Percentiles rank a stretch among this genome's conserved stretches.
Evolutionary conservation across 495 filamentous ascomycete species (phyloP).

Genomic region (Xylaria bambusicola): DNA sequence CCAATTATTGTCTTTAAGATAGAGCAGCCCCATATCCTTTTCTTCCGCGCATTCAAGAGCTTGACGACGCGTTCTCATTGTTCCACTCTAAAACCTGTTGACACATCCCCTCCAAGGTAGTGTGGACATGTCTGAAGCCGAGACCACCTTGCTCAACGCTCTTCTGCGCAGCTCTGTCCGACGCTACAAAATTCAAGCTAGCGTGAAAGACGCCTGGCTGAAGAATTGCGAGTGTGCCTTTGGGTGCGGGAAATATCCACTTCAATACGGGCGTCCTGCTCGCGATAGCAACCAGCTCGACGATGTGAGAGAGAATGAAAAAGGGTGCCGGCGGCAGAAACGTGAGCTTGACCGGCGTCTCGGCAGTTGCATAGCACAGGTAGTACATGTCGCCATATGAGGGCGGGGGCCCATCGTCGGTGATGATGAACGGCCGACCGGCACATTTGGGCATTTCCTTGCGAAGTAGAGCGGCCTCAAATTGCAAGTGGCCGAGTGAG

Average conservation of each 20-base stretch:
- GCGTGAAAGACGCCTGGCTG: constrained; percentile 55
- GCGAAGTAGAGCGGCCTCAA: constrained; percentile 53
- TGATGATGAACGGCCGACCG: constrained; percentile 45
- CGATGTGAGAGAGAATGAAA: constrained; percentile 47
- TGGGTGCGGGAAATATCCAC: constrained; percentile 40
- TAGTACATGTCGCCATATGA: constrained; percentile 37
- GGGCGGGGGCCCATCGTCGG: constrained; percentile 39
- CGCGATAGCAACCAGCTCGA: constrained; percentile 43
- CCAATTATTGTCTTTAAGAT: neutral
- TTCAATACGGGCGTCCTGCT: constrained; percentile 42
- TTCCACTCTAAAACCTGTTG: constrained; percentile 56
- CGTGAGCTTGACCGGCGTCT: constrained; percentile 33
- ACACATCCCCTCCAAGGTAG: constrained; percentile 54
- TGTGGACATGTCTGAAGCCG: constrained; percentile 48
- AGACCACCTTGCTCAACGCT: constrained; percentile 53
- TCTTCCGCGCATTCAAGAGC: neutral
- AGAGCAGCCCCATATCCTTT: neutral
- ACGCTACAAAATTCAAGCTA: constrained; percentile 44
- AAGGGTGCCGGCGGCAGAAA: constrained; percentile 46
- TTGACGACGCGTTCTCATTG: constrained; percentile 21
- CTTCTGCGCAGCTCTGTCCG: constrained; percentile 49
- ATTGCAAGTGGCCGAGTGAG: constrained; percentile 56
- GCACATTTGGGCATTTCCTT: constrained; percentile 42
- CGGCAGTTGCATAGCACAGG: constrained; percentile 20
- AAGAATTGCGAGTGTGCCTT: constrained; percentile 40